Percentiles rank a stretch among this genome's conserved stretches.
phyloP scores from a whole-genome alignment of 441 rosid genomes.

The Manihot esculenta region DNA sequence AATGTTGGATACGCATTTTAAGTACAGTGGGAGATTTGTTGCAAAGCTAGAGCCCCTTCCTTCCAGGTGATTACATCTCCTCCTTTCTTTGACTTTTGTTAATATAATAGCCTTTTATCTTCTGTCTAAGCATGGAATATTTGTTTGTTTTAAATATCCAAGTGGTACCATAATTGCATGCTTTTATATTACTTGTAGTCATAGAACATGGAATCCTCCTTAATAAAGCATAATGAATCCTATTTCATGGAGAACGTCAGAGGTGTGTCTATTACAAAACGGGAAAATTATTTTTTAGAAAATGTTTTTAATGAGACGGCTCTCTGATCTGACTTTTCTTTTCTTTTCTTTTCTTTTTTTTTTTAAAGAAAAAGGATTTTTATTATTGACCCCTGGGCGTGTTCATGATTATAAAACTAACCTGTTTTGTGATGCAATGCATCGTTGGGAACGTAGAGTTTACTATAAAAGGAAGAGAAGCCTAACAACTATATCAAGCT shows the following conservation, averaged over 20 bases:
- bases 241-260: conserved; percentile 37
- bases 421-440: conserved; percentile 52
- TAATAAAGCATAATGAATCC: conserved; percentile 40
- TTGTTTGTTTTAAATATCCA: conserved; percentile 27
- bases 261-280: conserved; percentile 37
- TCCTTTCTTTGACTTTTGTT: conserved; percentile 57
- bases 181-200: conserved; percentile 18
- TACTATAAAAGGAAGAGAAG: conserved; percentile 51
- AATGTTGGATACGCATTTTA: conserved; percentile 34
- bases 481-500: conserved; percentile 25
- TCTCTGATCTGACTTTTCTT: conserved; percentile 43
- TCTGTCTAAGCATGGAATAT: conserved; percentile 39
- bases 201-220: conserved; percentile 33
- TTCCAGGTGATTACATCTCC: conserved; percentile 45
- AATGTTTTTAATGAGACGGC: conserved; percentile 44
- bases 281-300: background rate
- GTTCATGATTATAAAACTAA: conserved; percentile 33
- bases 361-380: background rate
- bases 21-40: conserved; percentile 47
- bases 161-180: conserved; percentile 32
- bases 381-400: conserved; percentile 28
- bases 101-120: conserved; percentile 20
- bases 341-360: conserved; percentile 14
- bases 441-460: conserved; percentile 38
- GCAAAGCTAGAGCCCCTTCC: conserved; percentile 33